Conservation (phyloP, 2,329 filamentous ascomycete species). For the Cyanodermella asteris region DNA sequence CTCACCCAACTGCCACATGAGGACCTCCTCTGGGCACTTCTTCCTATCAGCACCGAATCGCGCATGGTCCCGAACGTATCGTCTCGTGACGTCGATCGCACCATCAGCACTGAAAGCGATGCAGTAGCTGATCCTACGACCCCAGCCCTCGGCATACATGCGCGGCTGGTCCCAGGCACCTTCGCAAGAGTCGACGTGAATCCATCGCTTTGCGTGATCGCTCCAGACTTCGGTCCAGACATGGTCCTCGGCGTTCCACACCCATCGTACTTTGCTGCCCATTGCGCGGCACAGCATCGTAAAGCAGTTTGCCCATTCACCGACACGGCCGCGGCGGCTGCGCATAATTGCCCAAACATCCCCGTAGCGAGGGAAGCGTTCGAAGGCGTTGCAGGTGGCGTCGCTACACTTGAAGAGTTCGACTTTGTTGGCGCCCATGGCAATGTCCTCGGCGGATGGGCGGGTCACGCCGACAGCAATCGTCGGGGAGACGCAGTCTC, state of each 20-base stretch:
- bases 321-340: constrained; percentile 63
- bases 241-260: constrained; percentile 95
- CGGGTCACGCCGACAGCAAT: constrained; percentile 63
- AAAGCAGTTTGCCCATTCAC: constrained; percentile 98
- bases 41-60: constrained; percentile 48
- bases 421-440: constrained; percentile 66
- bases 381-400: constrained; percentile 50
- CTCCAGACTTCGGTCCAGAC: constrained; percentile 98
- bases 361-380: constrained; percentile 82
- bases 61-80: constrained; percentile 34
- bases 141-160: constrained; percentile 86
- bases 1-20: constrained; percentile 80
- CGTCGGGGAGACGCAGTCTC: constrained; percentile 61
- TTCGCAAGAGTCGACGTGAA: constrained; percentile 91
- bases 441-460: constrained; percentile 71
- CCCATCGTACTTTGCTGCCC: constrained; percentile 78
- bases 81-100: constrained; percentile 43
- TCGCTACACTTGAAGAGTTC: constrained; percentile 79
- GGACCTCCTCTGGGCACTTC: constrained; percentile 67
- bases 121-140: constrained; percentile 91
- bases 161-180: constrained; percentile 88
- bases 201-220: constrained; percentile 77
- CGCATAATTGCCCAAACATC: constrained; percentile 87
- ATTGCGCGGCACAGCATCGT: constrained; percentile 92
- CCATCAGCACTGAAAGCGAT: constrained; percentile 89